Percentiles rank a stretch among this genome's conserved stretches.
phyloP scores from a whole-genome alignment of 2,329 filamentous ascomycete genomes.

The Talaromyces pinophilus region DNA sequence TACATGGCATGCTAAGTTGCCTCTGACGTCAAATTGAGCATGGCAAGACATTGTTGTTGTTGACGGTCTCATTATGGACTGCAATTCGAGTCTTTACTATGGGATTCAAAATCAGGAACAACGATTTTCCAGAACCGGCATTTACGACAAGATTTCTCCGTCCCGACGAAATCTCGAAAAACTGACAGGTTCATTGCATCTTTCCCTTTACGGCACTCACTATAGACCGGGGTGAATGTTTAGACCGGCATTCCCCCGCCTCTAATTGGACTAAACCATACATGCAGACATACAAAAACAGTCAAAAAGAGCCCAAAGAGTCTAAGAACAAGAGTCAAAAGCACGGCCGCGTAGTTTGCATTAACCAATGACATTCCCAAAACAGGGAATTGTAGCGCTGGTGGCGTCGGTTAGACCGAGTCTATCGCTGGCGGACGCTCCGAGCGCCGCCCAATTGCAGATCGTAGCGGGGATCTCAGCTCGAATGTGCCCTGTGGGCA shows the following conservation, averaged over 20 bases:
- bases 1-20: slow-evolving; percentile 1
- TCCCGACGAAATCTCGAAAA: background rate
- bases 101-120: background rate
- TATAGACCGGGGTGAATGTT: background rate
- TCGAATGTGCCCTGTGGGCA: slow-evolving; percentile 21
- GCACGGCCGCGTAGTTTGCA: slow-evolving; percentile 4
- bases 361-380: background rate
- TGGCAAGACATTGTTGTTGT: background rate
- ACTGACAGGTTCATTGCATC: background rate
- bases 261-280: background rate
- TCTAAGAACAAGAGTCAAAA: background rate
- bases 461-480: slow-evolving; percentile 43
- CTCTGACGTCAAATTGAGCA: background rate
- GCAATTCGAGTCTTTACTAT: background rate
- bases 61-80: background rate
- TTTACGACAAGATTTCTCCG: no score
- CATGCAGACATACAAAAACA: slow-evolving; percentile 5
- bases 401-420: slow-evolving; percentile 20
- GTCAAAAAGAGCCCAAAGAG: slow-evolving; percentile 4
- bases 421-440: slow-evolving; percentile 28
- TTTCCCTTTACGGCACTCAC: background rate
- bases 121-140: background rate
- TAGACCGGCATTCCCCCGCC: background rate
- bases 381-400: slow-evolving; percentile 17
- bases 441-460: slow-evolving; percentile 42